Evolutionary conservation across 495 filamentous ascomycete species (phyloP).

Genomic region (Daldinia childiae): DNA sequence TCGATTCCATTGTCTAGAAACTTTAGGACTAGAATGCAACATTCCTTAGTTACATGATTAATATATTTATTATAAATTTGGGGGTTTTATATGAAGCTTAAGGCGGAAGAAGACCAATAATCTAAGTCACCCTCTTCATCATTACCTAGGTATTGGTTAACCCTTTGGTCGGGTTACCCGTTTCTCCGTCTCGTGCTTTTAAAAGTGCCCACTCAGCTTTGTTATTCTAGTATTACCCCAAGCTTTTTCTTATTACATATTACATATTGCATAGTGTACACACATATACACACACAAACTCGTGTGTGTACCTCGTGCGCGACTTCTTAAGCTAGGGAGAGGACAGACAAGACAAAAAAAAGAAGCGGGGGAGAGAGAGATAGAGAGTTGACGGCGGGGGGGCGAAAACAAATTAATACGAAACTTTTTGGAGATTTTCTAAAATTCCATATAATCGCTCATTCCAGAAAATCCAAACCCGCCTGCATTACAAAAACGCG

Average conservation of each 20-base stretch:
- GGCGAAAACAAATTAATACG: slow-evolving; percentile 26
- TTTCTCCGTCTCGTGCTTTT: slow-evolving; percentile 1
- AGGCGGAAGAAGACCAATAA: slow-evolving; percentile 5
- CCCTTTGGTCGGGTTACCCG: neutral
- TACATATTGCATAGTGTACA: neutral
- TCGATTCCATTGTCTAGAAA: slow-evolving; percentile 11
- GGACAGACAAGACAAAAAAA: neutral
- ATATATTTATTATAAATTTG: slow-evolving; percentile 7
- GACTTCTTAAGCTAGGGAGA: slow-evolving; percentile 23
- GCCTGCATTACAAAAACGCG: slow-evolving; percentile 27
- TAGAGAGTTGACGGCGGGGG: neutral
- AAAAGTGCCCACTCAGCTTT: slow-evolving; percentile 1
- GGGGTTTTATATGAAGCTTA: neutral
- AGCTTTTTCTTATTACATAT: neutral
- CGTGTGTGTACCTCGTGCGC: slow-evolving; percentile 29
- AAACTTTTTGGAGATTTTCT: slow-evolving; percentile 15
- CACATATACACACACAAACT: slow-evolving; percentile 9
- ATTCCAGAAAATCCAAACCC: slow-evolving; percentile 28
- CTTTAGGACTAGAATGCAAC: slow-evolving; percentile 30
- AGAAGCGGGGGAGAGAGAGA: neutral
- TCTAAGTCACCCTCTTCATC: neutral
- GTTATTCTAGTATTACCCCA: neutral
- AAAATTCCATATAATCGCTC: slow-evolving; percentile 34
- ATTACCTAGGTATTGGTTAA: neutral
- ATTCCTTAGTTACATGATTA: slow-evolving; percentile 20